These are phyloP conservation scores for Murraya koenigii DNA, from an alignment of 345 rosid genomes.

Conservation along the genomic window DNA sequence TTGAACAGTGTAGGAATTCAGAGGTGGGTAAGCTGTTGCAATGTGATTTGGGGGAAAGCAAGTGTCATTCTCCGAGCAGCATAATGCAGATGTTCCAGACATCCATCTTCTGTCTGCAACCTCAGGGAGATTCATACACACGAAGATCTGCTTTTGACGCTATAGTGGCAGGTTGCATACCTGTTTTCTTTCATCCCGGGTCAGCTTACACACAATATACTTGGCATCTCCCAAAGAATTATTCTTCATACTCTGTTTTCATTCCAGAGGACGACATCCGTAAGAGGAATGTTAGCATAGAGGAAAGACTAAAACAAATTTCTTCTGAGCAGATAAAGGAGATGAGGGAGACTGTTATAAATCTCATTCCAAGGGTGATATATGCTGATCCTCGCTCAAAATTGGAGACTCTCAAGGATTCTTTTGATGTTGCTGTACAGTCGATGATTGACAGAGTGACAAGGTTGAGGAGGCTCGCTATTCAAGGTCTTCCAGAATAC, in stretches of 20 bases:
- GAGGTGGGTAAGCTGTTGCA: constrained; percentile 63
- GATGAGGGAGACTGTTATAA: constrained; percentile 74
- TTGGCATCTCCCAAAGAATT: constrained; percentile 90
- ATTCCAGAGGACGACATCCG: constrained; percentile 79
- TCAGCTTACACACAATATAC: constrained; percentile 88
- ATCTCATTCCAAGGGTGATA: constrained; percentile 64
- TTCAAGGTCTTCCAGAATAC: constrained; percentile 66
- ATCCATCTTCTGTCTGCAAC: constrained; percentile 82
- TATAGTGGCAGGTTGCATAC: constrained; percentile 85
- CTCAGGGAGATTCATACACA: constrained; percentile 92
- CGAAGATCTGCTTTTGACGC: constrained; percentile 87
- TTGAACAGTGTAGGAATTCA: constrained; percentile 63
- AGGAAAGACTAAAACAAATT: constrained; percentile 65
- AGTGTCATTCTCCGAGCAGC: constrained; percentile 91
- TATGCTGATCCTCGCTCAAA: constrained; percentile 80
- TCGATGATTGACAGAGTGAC: constrained; percentile 78
- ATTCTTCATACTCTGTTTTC: constrained; percentile 77
- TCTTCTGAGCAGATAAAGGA: constrained; percentile 65
- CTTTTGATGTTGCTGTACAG: constrained; percentile 81
- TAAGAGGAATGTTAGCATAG: constrained; percentile 68
- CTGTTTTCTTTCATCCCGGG: constrained; percentile 92
- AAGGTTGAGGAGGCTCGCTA: constrained; percentile 71
- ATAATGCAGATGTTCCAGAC: constrained; percentile 87
- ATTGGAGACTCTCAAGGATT: constrained; percentile 60
- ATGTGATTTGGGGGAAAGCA: constrained; percentile 89